These are phyloP conservation scores for Citrullus mucosospermus DNA, from an alignment of 306 rosid species.

Conservation along the genomic window DNA sequence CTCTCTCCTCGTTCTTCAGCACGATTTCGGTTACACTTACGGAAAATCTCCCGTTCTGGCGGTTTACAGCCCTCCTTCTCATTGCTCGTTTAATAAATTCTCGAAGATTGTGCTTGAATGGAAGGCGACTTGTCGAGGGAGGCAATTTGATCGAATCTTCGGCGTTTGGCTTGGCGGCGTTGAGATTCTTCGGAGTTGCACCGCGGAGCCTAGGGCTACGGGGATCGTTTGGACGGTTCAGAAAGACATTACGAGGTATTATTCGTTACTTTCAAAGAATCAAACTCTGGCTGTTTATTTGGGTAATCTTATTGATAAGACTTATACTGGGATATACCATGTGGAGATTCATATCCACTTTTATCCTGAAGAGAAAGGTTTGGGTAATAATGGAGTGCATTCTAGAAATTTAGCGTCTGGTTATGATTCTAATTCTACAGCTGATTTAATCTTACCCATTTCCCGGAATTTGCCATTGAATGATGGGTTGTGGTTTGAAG, in stretches of 20 bases:
- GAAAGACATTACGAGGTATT: constrained; percentile 83
- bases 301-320: constrained; percentile 45
- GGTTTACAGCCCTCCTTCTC: constrained; percentile 47
- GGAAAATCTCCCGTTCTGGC: constrained; percentile 57
- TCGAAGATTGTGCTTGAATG: constrained; percentile 68
- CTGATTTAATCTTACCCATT: constrained; percentile 78
- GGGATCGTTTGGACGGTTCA: constrained; percentile 78
- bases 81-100: constrained; percentile 29
- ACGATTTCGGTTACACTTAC: constrained; percentile 65
- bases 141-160: constrained; percentile 80
- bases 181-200: constrained; percentile 82
- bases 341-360: constrained; percentile 47
- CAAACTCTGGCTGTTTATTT: constrained; percentile 72
- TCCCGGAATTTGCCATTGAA: constrained; percentile 47
- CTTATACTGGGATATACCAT: constrained; percentile 78
- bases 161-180: constrained; percentile 91
- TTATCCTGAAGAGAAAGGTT: constrained; percentile 32
- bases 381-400: neutral
- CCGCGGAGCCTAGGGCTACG: constrained; percentile 63
- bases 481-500: constrained; percentile 74
- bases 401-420: constrained; percentile 14
- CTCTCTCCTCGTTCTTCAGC: constrained; percentile 42
- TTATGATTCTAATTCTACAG: constrained; percentile 29
- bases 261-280: constrained; percentile 33
- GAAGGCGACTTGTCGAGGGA: constrained; percentile 65